Base-by-base conservation (phyloP, 768 basidiomycete species). In the Kwoniella dendrophila region DNA sequence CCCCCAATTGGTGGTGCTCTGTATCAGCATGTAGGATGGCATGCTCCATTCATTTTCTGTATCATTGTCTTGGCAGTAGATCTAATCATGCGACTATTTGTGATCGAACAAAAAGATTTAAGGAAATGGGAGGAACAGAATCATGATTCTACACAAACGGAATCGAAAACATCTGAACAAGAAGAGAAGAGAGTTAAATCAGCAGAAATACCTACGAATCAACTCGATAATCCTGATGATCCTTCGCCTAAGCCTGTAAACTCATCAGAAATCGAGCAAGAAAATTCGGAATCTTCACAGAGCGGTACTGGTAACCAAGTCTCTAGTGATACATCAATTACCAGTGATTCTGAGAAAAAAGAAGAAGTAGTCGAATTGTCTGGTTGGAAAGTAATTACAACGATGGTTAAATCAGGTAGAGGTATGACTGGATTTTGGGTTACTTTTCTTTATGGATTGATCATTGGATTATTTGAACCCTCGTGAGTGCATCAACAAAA, bases 41-140 rank as follows among this genome's bases (percentile, higher is more conserved):
- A 77, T 33, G 67, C 73, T 2, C 75, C 75, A 2, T 73, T 71
- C 59, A 67, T 77, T 27, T 75, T 77, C 51, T 63, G 60, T 52
- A 75, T 77, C 51, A 62, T 68, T 54, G 47, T 69, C 44, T 63
- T 56, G n/a, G 63, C 53, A 0, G 40, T 71, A 29, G 75, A 77
- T 56, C 61, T 73, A 20, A 36, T 75, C 29, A 62, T 62, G 4
- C 70, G 75, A 3, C 45, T 77, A 4, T 56, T 74, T 22, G 66
- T 77, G 33, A 56, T 76, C 29, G 75, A 76, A 43, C 68, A 66
- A 32, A 70, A 68, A 29, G 63, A 72, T 16, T 33, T 70, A 4
- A 20, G 43, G 24, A 22, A 58, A 33, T 65, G 52, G 44, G 49
- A 58, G 11, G 41, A 24, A 20, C 12, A 3, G 18, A 49, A 41